phyloP scores from a whole-genome alignment of 176 grass and related monocot species.

The Poa annua region DNA sequence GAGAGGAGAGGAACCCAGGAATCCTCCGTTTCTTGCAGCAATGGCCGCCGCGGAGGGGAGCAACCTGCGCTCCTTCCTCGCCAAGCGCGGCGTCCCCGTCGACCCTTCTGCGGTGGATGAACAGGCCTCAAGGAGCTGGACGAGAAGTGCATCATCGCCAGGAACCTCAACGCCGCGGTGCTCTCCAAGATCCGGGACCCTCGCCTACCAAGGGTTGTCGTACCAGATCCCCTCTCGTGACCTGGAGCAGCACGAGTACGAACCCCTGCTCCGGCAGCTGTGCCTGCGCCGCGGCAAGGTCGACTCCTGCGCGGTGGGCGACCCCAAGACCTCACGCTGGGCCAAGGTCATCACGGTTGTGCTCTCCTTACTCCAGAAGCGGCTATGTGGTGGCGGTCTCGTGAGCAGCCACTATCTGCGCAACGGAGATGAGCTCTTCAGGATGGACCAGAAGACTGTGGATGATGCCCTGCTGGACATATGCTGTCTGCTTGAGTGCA shows the following conservation, averaged over 20 bases:
- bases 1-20: neutral
- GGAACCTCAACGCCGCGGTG: neutral
- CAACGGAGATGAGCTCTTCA: neutral
- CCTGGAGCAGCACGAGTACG: neutral
- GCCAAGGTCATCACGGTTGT: neutral
- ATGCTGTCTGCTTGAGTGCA: neutral
- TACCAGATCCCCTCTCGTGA: neutral
- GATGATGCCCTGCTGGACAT: constrained; percentile 7
- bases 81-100: neutral
- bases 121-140: neutral
- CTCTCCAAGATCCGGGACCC: neutral
- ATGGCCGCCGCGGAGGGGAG: neutral
- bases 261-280: neutral
- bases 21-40: neutral
- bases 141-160: neutral
- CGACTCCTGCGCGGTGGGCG: neutral
- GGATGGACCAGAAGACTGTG: neutral
- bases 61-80: neutral
- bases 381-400: neutral
- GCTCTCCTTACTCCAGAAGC: neutral
- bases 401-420: neutral
- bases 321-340: neutral
- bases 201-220: neutral
- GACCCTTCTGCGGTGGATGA: neutral
- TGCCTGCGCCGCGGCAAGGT: constrained; percentile 21